phyloP scores from a whole-genome alignment of 1,284 basidiomycete species.

The Pseudozyma sp. region DNA sequence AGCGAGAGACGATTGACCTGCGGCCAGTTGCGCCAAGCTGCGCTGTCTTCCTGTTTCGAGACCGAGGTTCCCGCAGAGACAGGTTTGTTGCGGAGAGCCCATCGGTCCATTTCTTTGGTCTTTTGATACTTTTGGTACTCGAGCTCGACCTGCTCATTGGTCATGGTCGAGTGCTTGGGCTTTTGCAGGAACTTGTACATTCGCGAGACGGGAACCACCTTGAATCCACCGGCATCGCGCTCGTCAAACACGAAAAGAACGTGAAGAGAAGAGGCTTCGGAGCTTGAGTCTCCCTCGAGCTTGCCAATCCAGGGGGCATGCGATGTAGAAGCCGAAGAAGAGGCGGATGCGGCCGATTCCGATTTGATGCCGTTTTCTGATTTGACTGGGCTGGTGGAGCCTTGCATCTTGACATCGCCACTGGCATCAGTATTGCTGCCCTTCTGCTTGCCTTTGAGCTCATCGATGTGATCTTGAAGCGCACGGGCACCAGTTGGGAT shows the following conservation, averaged over 20 bases:
- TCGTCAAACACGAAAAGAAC: constrained; percentile 68
- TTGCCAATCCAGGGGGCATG: constrained; percentile 68
- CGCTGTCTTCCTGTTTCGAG: constrained; percentile 39
- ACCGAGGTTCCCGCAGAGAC: constrained; percentile 21
- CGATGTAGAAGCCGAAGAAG: constrained; percentile 27
- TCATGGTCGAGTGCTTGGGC: constrained; percentile 55
- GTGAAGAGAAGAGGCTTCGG: constrained; percentile 60
- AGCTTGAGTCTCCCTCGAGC: constrained; percentile 65
- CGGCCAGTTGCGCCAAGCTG: constrained; percentile 47
- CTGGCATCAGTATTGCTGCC: constrained; percentile 17
- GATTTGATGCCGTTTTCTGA: constrained; percentile 30
- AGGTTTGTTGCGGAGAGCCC: constrained; percentile 50
- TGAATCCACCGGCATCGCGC: constrained; percentile 65
- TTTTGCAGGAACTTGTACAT: constrained; percentile 68
- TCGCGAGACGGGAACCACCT: constrained; percentile 63
- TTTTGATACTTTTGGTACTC: constrained; percentile 56
- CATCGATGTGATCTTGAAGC: constrained; percentile 47
- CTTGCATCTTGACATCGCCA: constrained; percentile 35
- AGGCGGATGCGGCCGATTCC: constrained; percentile 21
- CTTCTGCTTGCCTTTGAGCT: constrained; percentile 36
- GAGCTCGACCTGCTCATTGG: constrained; percentile 59
- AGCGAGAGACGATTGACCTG: constrained; percentile 42
- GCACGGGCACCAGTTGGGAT: constrained; percentile 56
- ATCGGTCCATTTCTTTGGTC: constrained; percentile 54
- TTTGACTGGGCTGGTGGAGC: constrained; percentile 24